phyloP scores from a whole-genome alignment of 2,329 filamentous ascomycete species.

The Monilinia laxa region DNA sequence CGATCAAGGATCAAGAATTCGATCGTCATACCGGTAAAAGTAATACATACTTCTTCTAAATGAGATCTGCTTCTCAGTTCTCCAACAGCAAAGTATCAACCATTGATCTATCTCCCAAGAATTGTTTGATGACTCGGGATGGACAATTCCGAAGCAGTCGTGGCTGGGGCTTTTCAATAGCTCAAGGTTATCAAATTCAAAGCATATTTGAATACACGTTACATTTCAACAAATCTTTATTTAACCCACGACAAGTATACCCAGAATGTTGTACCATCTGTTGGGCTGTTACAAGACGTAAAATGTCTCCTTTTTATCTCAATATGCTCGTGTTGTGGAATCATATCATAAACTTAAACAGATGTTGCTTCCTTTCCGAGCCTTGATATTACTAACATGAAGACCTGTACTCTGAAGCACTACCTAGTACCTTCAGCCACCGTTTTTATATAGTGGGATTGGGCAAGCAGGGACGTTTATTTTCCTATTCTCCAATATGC shows the following conservation, averaged over 20 bases:
- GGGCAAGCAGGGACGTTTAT: conserved; percentile 13
- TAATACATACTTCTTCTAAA: not conserved
- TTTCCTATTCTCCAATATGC: conserved; percentile 15
- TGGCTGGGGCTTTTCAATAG: conserved; percentile 3
- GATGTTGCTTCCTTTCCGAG: conserved; percentile 11
- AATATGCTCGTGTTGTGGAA: conserved; percentile 16
- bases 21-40: conserved; percentile 10
- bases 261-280: conserved; percentile 3
- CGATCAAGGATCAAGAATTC: conserved; percentile 7
- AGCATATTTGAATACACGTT: not conserved
- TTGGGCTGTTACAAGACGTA: conserved; percentile 2
- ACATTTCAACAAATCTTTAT: not conserved
- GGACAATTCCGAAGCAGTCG: not conserved
- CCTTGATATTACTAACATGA: conserved; percentile 14
- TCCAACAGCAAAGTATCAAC: not conserved
- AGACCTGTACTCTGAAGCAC: not conserved
- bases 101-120: not conserved
- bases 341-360: not conserved
- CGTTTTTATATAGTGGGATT: not conserved
- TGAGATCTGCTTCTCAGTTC: not conserved
- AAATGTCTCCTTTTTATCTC: conserved; percentile 5
- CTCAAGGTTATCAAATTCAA: conserved; percentile 1
- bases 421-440: conserved; percentile 9
- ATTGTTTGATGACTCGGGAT: not conserved
- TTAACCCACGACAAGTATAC: conserved; percentile 4